Evolutionary conservation across 176 grass and related monocot genomes (phyloP), one percentile per base, ranked within the genome.

Genomic region (Oryza rufipogon): DNA sequence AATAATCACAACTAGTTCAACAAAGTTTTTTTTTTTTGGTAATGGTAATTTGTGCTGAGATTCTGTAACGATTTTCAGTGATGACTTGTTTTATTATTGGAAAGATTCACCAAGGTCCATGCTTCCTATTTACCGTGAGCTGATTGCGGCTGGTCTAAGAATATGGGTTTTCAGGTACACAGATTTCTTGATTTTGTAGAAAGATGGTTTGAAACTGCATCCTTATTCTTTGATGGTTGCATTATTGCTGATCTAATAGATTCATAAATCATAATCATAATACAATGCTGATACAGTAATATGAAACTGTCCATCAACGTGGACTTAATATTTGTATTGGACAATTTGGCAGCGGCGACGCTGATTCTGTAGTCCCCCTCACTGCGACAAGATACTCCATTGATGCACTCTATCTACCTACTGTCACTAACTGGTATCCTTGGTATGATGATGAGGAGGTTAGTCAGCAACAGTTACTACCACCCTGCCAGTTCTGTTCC

Each of bases 151-250:
- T 41, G 89, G 87, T 30, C 61, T 93, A 71, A 89, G 84, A 42
- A 91, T 93, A 74, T 97, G 91, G 94, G 91, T 97, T 38, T 97
- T 97, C 89, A 97, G 94, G 94, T 97, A 90, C 32, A 4, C 14
- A 9, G 32, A 38, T 26, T 78, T 85, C 76, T 16, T 82, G 10
- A 78, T 60, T 60, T 60, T 20, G 19, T 20, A 19, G 33, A 2
- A 66, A 26, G 19, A 47, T 82, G 58, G 3, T 78, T 58, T 82
- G 0, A 38, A 1, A 2, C 45, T 64, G 68, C 4, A 68, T 68
- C 13, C 10, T 81, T 63, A 47, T 49, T 75, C 23, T 32, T 41
- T 64, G 23, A 38, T 0, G 63, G 1, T 76, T 30, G 5, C n/a
- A 34, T 44, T n/a, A 22, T 75, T 30, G 28, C 25, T 75, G 28